Percentiles rank a stretch among this genome's conserved stretches.
Conservation (phyloP, 2,329 filamentous ascomycete species). For the Trichoderma hamatum region DNA sequence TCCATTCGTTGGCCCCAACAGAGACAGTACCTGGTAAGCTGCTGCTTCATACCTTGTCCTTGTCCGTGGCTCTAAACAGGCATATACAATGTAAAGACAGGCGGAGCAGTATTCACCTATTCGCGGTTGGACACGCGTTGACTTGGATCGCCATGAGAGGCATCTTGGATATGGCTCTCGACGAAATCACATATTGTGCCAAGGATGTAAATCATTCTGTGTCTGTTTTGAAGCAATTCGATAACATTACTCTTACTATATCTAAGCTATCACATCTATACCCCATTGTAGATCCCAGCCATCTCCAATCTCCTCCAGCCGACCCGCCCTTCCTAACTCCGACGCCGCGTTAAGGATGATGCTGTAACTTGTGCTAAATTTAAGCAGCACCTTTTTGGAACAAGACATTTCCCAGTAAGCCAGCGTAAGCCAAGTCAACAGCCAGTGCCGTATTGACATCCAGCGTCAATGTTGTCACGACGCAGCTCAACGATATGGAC, state of each 20-base stretch:
- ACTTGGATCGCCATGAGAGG: not conserved
- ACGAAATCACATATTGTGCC: not conserved
- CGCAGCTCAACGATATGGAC: not conserved
- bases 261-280: not conserved
- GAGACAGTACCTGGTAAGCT: not conserved
- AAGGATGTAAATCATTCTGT: not conserved
- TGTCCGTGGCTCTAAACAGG: not conserved
- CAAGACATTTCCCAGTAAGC: conserved; percentile 10
- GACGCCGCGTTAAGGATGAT: not conserved
- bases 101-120: not conserved
- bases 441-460: not conserved
- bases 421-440: not conserved
- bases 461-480: not conserved
- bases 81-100: not conserved
- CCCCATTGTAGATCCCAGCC: not conserved
- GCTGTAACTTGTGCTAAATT: not conserved
- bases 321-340: not conserved
- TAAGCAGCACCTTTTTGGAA: not conserved
- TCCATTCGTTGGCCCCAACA: not conserved
- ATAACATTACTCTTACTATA: not conserved
- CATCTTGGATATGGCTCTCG: too few species aligned
- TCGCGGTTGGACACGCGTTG: not conserved
- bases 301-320: not conserved
- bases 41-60: not conserved
- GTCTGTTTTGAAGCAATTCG: not conserved